These are phyloP conservation scores for Heliamphora pulchella DNA, from an alignment of 179 eudicot species.

Conservation along the genomic window DNA sequence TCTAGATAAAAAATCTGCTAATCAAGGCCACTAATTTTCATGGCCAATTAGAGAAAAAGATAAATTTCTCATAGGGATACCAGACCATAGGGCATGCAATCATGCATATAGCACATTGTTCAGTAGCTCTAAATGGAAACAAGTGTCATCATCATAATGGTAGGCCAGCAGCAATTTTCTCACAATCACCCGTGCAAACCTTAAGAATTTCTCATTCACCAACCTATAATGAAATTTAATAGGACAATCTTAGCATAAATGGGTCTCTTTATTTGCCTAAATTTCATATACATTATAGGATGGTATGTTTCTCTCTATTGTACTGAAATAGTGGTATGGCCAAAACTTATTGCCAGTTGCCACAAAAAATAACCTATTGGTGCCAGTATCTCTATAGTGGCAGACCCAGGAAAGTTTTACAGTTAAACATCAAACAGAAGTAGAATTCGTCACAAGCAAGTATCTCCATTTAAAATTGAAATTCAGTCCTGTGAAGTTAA, in stretches of 20 bases:
- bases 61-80: not conserved
- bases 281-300: not conserved
- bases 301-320: not conserved
- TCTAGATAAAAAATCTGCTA: constrained; percentile 4
- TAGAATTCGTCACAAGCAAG: not conserved
- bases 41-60: not conserved
- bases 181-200: too few species aligned
- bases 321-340: not conserved
- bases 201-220: too few species aligned
- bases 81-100: not conserved
- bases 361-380: not conserved
- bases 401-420: not conserved
- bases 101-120: not conserved
- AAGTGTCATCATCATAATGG: not conserved
- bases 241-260: too few species aligned
- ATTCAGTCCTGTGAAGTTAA: not conserved
- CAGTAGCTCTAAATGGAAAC: not conserved
- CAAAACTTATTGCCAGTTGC: not conserved
- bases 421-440: not conserved
- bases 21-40: not conserved
- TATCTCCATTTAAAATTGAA: not conserved
- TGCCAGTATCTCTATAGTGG: not conserved
- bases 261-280: too few species aligned
- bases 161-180: too few species aligned
- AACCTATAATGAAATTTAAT: too few species aligned